phyloP scores from a whole-genome alignment of 441 rosid genomes.

The Syzygium malaccense region DNA sequence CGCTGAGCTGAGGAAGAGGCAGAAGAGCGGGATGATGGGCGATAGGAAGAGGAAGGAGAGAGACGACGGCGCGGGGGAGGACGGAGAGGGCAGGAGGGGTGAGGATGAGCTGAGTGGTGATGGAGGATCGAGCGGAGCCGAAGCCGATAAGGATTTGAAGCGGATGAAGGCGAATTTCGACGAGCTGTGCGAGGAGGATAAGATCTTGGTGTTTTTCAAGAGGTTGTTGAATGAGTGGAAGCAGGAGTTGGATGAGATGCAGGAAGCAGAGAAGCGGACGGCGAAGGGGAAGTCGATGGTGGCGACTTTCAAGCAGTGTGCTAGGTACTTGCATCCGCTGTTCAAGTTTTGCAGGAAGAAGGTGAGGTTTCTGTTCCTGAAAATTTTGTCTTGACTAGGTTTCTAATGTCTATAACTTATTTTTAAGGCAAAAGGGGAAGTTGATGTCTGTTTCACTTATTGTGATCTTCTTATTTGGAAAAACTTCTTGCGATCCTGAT shows the following conservation, averaged over 20 bases:
- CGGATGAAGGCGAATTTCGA: constrained; percentile 71
- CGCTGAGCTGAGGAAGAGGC: constrained; percentile 68
- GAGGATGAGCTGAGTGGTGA: constrained; percentile 62
- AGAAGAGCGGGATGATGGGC: constrained; percentile 61
- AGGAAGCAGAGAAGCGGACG: constrained; percentile 62
- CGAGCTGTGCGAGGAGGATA: constrained; percentile 75
- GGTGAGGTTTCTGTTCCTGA: constrained; percentile 24
- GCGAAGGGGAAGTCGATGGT: constrained; percentile 78
- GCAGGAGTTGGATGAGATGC: constrained; percentile 66
- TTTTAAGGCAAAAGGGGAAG: neutral
- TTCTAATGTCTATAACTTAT: neutral
- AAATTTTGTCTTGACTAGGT: neutral
- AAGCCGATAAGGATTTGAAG: constrained; percentile 64
- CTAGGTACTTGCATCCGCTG: constrained; percentile 65
- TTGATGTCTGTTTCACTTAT: neutral
- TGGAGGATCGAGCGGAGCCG: constrained; percentile 69
- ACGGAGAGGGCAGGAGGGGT: constrained; percentile 51
- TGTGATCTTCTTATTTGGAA: neutral
- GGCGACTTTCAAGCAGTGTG: constrained; percentile 86
- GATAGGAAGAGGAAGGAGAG: constrained; percentile 61
- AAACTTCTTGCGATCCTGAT: neutral
- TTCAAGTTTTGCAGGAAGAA: constrained; percentile 90
- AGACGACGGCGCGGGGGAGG: constrained; percentile 57
- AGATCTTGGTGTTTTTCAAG: constrained; percentile 72
- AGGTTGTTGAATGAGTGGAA: constrained; percentile 81